These are phyloP conservation scores for Viola pubescens DNA, from an alignment of 441 rosid genomes.

Conservation along the genomic window DNA sequence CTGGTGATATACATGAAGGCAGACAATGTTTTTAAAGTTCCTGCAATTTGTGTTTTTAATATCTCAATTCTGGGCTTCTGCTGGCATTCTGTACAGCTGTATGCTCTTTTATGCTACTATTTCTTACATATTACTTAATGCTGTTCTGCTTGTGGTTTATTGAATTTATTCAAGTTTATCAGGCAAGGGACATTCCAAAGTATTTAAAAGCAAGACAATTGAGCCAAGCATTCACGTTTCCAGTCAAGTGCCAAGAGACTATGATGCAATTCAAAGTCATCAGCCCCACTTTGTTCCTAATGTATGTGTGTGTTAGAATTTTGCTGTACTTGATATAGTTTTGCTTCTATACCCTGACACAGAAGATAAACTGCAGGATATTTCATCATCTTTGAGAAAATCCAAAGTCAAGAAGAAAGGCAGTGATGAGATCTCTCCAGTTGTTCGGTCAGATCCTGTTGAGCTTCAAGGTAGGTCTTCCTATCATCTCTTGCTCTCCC, in stretches of 20 bases:
- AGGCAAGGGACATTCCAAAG: slow-evolving; percentile 56
- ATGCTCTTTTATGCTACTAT: not conserved
- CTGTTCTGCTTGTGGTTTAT: slow-evolving; percentile 49
- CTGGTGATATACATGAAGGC: too few species aligned
- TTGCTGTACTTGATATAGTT: slow-evolving; percentile 16
- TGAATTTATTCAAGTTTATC: slow-evolving; percentile 65
- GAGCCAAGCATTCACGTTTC: slow-evolving; percentile 30
- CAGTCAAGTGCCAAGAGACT: slow-evolving; percentile 38
- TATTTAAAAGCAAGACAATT: slow-evolving; percentile 39
- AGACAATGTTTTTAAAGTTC: too few species aligned
- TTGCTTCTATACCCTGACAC: slow-evolving; percentile 17
- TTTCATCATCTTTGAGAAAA: slow-evolving; percentile 47
- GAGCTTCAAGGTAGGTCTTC: slow-evolving; percentile 64
- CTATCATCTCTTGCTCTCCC: slow-evolving; percentile 13
- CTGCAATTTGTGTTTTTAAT: not conserved
- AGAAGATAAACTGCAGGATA: slow-evolving; percentile 51
- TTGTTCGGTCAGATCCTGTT: slow-evolving; percentile 50
- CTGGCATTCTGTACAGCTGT: not conserved
- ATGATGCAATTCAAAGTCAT: slow-evolving; percentile 31
- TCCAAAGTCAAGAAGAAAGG: slow-evolving; percentile 69
- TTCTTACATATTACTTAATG: slow-evolving; percentile 15
- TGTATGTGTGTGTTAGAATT: slow-evolving; percentile 36
- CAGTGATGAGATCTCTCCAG: slow-evolving; percentile 29
- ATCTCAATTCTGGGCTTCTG: not conserved
- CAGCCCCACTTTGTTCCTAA: slow-evolving; percentile 32